Evolutionary conservation across 805 yeast genomes (phyloP).

Genomic region (Teunomyces gatunensis): DNA sequence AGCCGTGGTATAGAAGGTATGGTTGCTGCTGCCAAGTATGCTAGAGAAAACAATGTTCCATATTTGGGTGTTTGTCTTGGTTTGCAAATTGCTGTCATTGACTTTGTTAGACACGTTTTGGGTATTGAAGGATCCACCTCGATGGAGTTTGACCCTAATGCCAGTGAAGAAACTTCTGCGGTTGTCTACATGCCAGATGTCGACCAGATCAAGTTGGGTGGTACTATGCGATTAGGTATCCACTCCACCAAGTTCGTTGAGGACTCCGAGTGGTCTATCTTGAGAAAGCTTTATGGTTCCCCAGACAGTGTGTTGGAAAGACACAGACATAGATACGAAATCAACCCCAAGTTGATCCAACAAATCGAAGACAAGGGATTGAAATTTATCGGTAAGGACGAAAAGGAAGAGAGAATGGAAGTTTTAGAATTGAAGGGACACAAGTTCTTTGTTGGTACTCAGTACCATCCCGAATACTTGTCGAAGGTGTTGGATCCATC

Average conservation of each 20-base stretch:
- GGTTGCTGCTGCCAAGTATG: constrained; percentile 96
- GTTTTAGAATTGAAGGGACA: constrained; percentile 82
- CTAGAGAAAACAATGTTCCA: constrained; percentile 93
- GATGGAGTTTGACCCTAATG: constrained; percentile 72
- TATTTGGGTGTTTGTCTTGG: constrained; percentile 97
- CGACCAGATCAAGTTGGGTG: constrained; percentile 93
- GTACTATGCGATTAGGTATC: constrained; percentile 97
- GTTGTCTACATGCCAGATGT: constrained; percentile 99
- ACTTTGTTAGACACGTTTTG: constrained; percentile 78
- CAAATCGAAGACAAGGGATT: constrained; percentile 76
- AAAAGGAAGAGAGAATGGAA: constrained; percentile 88
- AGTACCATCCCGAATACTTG: constrained; percentile 97
- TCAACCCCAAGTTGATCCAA: constrained; percentile 78
- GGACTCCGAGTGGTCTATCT: constrained; percentile 62
- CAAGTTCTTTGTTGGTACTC: constrained; percentile 91
- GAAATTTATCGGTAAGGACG: constrained; percentile 91
- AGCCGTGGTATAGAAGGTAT: constrained; percentile 97
- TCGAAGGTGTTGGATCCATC: constrained; percentile 97
- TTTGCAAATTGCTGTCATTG: constrained; percentile 94
- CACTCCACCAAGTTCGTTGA: constrained; percentile 82
- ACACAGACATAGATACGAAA: constrained; percentile 98
- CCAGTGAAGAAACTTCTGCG: constrained; percentile 61
- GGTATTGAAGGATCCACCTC: constrained; percentile 70
- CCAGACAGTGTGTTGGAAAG: constrained; percentile 74
- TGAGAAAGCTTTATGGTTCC: constrained; percentile 78